Evolutionary conservation across 768 basidiomycete species (phyloP), one percentile per base, ranked within the genome.

Genomic region (Bullera alba): DNA sequence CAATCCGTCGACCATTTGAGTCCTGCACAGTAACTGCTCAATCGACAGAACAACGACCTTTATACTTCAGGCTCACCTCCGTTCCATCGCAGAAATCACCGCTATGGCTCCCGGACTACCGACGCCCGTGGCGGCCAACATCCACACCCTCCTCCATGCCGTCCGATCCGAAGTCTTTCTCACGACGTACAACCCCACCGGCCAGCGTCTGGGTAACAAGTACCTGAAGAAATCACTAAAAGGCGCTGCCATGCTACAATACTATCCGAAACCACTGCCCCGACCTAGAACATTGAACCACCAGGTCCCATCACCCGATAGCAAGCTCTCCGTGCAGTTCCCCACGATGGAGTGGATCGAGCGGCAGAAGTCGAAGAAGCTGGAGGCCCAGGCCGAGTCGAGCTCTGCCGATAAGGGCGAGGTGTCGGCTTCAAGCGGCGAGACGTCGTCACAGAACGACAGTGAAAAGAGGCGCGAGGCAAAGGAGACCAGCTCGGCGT

Each of bases 151-250:
- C 37, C 60, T 71, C 27, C 57, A 60, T 10, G 56, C 60, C 26
- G 47, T 70, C 42, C 70, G 64, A 7, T 68, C 68, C 25, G 50
- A 56, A 22, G 80, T 96, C 46, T 93, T 96, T 66, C 81, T 89
- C 65, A 93, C 88, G 7, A 77, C 84, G 3, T 89, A 86, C 75
- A 96, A 96, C 73, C 92, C 92, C 0, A 79, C 79, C 2, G 80
- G 80, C 23, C 69, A 81, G 14, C 83, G 92, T 16, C 91, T 86
- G 0, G 93, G 93, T 16, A 85, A 89, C 23, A 96, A 96, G 75
- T 90, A 93, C 75, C 81, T 96, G 39, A 82, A 85, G 17, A 77
- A 80, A 14, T 79, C 85, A 16, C 80, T 96, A 29, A 81, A 83
- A 0, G 93, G 92, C 0, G 89, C 89, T 0, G 79, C 87, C 23